Base-by-base conservation (phyloP, 495 filamentous ascomycete genomes). In the Annulohypoxylon maeteangense region DNA sequence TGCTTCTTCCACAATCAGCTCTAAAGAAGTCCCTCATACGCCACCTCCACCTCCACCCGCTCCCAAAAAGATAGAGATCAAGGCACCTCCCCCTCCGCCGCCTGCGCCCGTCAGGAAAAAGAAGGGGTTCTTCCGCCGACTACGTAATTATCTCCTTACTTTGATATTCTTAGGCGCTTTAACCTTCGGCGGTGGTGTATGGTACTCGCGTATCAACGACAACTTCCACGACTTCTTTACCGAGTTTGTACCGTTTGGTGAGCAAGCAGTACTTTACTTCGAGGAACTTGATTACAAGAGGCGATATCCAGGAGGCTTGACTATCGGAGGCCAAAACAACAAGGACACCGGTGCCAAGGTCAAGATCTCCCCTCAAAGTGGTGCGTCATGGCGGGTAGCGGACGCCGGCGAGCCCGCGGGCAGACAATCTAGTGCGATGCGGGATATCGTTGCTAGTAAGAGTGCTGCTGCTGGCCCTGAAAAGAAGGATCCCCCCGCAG, bases 181-280 rank as follows among this genome's bases (percentile, higher is more conserved):
- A 14, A 89, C 90, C 31, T 99, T 97, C 67, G 94, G 88, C 62
- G 93, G 93, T 65, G 93, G 94, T 51, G 88, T 97, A 53, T 97
- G 92, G 82, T 92, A 96, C 76, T 95, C 95, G 22, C 86, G 97
- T 66, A 89, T 94, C 80, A 95, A 90, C 69, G 95, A 99, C 82
- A 97, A 95, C 79, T 98, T 98, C 86, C 96, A 99, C 78, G 95
- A 99, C 77, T 97, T 98, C 83, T 99, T 99, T 83, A 98, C 96
- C 47, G 94, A 97, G 81, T 99, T 95, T 79, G 81, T 99, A 6
- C 95, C 95, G 2, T 97, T 93, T 65, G 96, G 95, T 58, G 95
- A 99, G 81, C 92, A 97, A 72, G 90, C 90, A 14, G 95, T 99
- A 25, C 88, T 96, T n/a, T 98, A 97, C 81, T 92, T 99, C 65